phyloP scores from a whole-genome alignment of 2,329 filamentous ascomycete genomes.

The Pyrenochaeta sp. region DNA sequence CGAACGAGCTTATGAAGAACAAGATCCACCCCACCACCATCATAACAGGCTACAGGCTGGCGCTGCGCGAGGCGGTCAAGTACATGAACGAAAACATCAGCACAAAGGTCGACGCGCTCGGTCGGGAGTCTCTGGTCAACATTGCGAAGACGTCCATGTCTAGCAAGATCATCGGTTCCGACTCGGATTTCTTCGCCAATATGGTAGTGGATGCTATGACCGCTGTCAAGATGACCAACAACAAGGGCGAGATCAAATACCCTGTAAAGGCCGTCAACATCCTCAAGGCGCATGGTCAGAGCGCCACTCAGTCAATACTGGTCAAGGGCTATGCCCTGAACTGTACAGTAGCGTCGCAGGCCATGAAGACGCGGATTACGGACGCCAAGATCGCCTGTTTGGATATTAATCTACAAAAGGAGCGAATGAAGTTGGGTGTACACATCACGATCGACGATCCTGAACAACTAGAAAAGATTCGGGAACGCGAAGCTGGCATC shows the following conservation, averaged over 20 bases:
- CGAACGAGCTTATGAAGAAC: conserved; percentile 99
- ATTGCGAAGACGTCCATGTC: conserved; percentile 99
- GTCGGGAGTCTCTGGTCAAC: conserved; percentile 87
- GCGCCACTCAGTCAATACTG: conserved; percentile 83
- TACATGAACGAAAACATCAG: conserved; percentile 99
- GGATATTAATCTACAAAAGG: conserved; percentile 98
- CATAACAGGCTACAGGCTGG: conserved; percentile 96
- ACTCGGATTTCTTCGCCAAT: conserved; percentile 95
- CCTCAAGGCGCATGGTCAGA: conserved; percentile 97
- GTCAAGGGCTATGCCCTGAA: conserved; percentile 98
- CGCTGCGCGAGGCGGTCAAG: conserved; percentile 93
- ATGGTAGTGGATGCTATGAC: conserved; percentile 98
- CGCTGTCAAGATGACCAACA: conserved; percentile 92
- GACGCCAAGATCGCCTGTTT: conserved; percentile 97
- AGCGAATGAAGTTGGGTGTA: conserved; percentile 98
- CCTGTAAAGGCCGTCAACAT: conserved; percentile 99
- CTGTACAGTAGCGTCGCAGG: conserved; percentile 97
- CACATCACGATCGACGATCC: conserved; percentile 98
- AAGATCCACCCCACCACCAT: conserved; percentile 99
- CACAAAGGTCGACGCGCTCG: conserved; percentile 91
- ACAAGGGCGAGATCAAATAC: conserved; percentile 90
- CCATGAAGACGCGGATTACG: conserved; percentile 90
- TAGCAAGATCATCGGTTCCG: conserved; percentile 95
- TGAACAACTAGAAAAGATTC: conserved; percentile 95
- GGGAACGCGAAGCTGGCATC: conserved; percentile 90